phyloP scores from a whole-genome alignment of 768 basidiomycete genomes.

The Favolaschia claudopus region DNA sequence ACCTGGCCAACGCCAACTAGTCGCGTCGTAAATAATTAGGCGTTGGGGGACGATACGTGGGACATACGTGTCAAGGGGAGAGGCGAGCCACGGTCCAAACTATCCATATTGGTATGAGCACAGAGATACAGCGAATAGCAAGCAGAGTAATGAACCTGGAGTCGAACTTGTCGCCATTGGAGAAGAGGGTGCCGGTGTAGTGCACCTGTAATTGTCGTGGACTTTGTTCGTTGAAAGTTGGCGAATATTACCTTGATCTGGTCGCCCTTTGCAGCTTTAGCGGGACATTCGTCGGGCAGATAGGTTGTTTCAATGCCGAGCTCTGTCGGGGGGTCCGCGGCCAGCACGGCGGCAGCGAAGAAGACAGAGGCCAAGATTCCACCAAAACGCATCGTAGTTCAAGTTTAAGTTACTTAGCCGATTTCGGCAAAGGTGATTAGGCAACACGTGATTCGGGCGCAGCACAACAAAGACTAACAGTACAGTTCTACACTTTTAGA shows the following conservation, averaged over 20 bases:
- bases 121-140: neutral
- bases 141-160: constrained; percentile 65
- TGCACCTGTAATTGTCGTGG: neutral
- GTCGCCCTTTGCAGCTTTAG: constrained; percentile 68
- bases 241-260: constrained; percentile 67
- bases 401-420: neutral
- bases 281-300: constrained; percentile 62
- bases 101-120: constrained; percentile 41
- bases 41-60: neutral
- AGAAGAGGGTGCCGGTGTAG: constrained; percentile 83
- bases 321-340: constrained; percentile 57
- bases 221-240: no score
- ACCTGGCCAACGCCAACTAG: constrained; percentile 83
- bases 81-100: constrained; percentile 76
- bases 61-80: constrained; percentile 79
- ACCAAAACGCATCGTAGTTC: constrained; percentile 58
- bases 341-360: constrained; percentile 55
- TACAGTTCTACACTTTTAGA: constrained; percentile 46
- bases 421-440: neutral
- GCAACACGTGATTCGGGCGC: neutral
- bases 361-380: constrained; percentile 55
- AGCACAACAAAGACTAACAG: constrained; percentile 37
- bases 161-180: constrained; percentile 86
- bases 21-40: neutral
- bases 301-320: constrained; percentile 70